Percentiles rank a stretch among this genome's conserved stretches.
Evolutionary conservation across 768 basidiomycete species (phyloP).

Genomic region (Coprinopsis marcescibilis): DNA sequence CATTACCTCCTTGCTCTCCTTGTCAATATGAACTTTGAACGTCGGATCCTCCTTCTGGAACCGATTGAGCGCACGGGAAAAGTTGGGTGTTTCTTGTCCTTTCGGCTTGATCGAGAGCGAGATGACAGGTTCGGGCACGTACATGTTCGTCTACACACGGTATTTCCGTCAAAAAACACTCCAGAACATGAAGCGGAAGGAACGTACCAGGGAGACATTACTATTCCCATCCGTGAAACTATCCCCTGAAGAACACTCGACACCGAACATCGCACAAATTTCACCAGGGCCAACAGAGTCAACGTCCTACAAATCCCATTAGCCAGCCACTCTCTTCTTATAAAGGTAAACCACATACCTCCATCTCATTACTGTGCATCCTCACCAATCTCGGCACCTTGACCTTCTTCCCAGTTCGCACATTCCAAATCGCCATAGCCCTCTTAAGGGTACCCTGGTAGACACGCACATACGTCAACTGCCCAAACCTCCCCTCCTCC

Average conservation of each 20-base stretch:
- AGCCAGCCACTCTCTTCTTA: not conserved
- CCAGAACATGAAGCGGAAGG: not conserved
- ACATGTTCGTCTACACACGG: constrained; percentile 82
- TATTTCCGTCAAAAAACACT: constrained; percentile 2
- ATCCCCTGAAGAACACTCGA: constrained; percentile 96
- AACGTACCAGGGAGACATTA: constrained; percentile 83
- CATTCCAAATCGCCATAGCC: constrained; percentile 82
- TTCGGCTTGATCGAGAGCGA: constrained; percentile 90
- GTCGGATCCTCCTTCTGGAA: constrained; percentile 99
- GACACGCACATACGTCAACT: constrained; percentile 96
- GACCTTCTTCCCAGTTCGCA: constrained; percentile 92
- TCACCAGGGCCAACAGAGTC: constrained; percentile 93
- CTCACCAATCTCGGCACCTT: constrained; percentile 94
- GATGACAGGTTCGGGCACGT: constrained; percentile 96
- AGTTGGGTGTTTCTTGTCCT: constrained; percentile 92
- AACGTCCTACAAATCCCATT: constrained; percentile 59
- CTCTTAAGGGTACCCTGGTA: constrained; percentile 94
- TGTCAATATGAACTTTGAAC: constrained; percentile 94
- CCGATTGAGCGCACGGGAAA: constrained; percentile 92
- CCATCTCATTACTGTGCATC: constrained; percentile 99
- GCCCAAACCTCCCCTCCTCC: constrained; percentile 95
- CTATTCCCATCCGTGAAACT: constrained; percentile 93
- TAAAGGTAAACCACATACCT: constrained; percentile 60
- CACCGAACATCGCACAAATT: constrained; percentile 98
- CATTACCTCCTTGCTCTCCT: constrained; percentile 85